These are phyloP conservation scores for Ganoderma boninense DNA, from an alignment of 1,284 basidiomycete species.

Conservation along the genomic window DNA sequence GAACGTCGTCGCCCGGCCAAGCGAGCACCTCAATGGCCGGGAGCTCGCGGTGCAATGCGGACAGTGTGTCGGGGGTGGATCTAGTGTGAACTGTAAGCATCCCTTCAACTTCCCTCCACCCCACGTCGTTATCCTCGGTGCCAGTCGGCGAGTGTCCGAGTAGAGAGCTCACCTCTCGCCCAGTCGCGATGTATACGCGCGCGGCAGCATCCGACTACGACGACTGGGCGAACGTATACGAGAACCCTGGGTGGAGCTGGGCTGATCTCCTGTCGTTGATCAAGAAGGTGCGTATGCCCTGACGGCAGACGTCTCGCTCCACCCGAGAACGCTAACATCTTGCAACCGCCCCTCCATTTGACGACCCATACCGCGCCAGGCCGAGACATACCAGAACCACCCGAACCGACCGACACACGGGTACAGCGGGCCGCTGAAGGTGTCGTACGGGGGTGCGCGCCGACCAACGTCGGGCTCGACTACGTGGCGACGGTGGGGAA, in stretches of 20 bases:
- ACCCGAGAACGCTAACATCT: no score
- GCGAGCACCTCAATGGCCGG: slow-evolving; percentile 53
- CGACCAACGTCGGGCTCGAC: slow-evolving; percentile 35
- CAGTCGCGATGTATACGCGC: slow-evolving; percentile 55
- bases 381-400: slow-evolving; percentile 30
- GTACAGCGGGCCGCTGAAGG: slow-evolving; percentile 37
- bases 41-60: slow-evolving; percentile 49
- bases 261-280: slow-evolving; percentile 51
- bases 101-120: not conserved
- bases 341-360: no score
- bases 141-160: not conserved
- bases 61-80: slow-evolving; percentile 62
- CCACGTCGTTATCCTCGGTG: not conserved
- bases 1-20: slow-evolving; percentile 26
- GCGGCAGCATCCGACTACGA: slow-evolving; percentile 63
- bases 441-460: slow-evolving; percentile 35
- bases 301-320: not conserved
- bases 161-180: no score
- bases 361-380: slow-evolving; percentile 9
- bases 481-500: slow-evolving; percentile 30
- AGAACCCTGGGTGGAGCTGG: slow-evolving; percentile 61
- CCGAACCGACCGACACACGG: slow-evolving; percentile 33
- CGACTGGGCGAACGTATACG: slow-evolving; percentile 54
- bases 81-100: slow-evolving; percentile 60
- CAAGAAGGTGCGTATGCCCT: slow-evolving; percentile 27